These are phyloP conservation scores for Euphorbia peplus DNA, from an alignment of 345 rosid genomes.

Conservation along the genomic window DNA sequence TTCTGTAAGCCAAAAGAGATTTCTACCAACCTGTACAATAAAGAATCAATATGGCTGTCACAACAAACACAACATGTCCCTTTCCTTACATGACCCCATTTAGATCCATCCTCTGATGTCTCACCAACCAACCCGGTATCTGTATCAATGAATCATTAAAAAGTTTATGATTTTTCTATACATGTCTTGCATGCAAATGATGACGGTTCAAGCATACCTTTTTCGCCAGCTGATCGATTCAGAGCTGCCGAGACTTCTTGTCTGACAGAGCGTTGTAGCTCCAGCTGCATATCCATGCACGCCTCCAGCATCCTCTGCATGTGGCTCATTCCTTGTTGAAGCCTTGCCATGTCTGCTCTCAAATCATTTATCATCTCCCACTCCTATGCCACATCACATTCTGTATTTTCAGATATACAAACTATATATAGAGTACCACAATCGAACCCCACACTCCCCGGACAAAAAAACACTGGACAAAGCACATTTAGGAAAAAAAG, in stretches of 20 bases:
- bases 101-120: constrained; percentile 89
- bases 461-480: background rate
- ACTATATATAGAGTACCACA: background rate
- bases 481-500: background rate
- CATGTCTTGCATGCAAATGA: background rate
- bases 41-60: constrained; percentile 90
- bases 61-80: constrained; percentile 98
- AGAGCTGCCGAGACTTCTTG: constrained; percentile 99
- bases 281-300: constrained; percentile 99
- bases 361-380: constrained; percentile 95
- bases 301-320: constrained; percentile 99
- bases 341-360: constrained; percentile 87
- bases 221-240: constrained; percentile 67
- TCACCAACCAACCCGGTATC: constrained; percentile 55
- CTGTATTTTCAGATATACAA: background rate
- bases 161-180: background rate
- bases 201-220: constrained; percentile 45
- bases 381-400: constrained; percentile 52
- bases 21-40: constrained; percentile 71
- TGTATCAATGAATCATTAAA: background rate
- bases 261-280: constrained; percentile 94
- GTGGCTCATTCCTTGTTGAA: constrained; percentile 97
- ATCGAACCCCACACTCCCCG: background rate
- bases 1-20: no score
- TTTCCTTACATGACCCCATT: constrained; percentile 87